Evolutionary conservation across 306 rosid species (phyloP), one percentile per base, ranked within the genome.

Genomic region (Malus sylvestris): DNA sequence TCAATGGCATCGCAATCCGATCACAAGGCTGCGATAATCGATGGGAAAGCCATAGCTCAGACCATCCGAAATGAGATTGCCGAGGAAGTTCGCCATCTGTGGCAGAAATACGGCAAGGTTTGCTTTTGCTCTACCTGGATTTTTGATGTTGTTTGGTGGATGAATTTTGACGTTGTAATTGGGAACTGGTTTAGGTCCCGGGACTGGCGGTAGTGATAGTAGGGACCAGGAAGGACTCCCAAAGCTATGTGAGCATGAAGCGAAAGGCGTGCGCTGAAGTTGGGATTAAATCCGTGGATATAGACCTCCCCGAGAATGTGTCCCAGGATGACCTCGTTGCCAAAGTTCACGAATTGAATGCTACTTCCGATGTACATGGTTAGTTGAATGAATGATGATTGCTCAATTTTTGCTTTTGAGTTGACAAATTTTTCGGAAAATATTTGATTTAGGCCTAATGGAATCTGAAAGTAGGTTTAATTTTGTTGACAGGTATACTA

Each of bases 161-260:
- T 35, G 51, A 45, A 44, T 19, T 45, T 45, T 62, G 70, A 46
- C 78, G 13, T 6, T 7, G 78, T 44, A n/a, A 66, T 61, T 27
- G 8, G 63, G 40, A 25, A 44, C 25, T 42, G 23, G 4, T 19
- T 67, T 78, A 88, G 98, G 96, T 92, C 73, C 97, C 97, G 13
- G 98, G 97, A 42, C 78, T 95, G 73, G 98, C 97, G 15, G 97
- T 92, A 68, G 96, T 95, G 84, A 95, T 89, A 35, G 96, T 95
- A 10, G 98, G 98, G 23, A 71, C 29, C 87, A 84, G 92, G 79
- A 90, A 95, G 82, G 98, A 95, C 80, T 95, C 97, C 14, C 95
- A 83, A 45, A 94, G 95, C 81, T 94, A 88, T 76, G 96, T 92
- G 3, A 78, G 72, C 72, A 94, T 90, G 91, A 92, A 95, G 95